These are phyloP conservation scores for Teratosphaeria destructans DNA, from an alignment of 2,329 filamentous ascomycete species.

Conservation along the genomic window DNA sequence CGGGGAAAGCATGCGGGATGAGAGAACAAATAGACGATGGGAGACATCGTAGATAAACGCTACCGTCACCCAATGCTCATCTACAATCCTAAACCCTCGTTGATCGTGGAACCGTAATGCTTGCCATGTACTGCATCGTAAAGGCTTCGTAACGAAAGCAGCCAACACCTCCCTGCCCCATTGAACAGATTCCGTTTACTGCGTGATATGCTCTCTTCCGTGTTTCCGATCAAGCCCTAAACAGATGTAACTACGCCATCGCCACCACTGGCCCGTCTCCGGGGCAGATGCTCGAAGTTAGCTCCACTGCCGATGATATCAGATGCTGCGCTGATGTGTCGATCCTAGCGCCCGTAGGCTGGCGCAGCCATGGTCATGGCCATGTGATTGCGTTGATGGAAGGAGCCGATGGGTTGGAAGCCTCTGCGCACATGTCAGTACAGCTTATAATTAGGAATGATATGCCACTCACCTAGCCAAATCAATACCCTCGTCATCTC, in stretches of 20 bases:
- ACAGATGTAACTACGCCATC: background rate
- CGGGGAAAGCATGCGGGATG: background rate
- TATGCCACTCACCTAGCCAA: slow-evolving; percentile 35
- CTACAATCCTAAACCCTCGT: background rate
- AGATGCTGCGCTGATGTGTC: background rate
- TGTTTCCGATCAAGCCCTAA: background rate
- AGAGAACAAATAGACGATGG: background rate
- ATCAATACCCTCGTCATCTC: slow-evolving; percentile 38
- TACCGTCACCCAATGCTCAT: background rate
- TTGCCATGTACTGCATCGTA: background rate
- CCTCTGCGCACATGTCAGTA: slow-evolving; percentile 26
- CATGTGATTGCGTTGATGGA: slow-evolving; percentile 29
- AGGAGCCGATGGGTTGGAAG: slow-evolving; percentile 40
- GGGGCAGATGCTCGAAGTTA: background rate
- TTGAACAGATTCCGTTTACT: background rate
- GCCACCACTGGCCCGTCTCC: background rate
- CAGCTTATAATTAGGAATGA: background rate
- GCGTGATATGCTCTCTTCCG: background rate
- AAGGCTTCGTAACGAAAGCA: background rate
- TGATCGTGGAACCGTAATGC: background rate
- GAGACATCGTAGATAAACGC: background rate
- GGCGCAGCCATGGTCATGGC: slow-evolving; percentile 17
- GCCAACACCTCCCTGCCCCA: background rate
- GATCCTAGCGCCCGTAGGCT: slow-evolving; percentile 13
- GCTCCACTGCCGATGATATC: background rate